Conservation (phyloP, 306 rosid genomes). For the Prinsepia uniflora region DNA sequence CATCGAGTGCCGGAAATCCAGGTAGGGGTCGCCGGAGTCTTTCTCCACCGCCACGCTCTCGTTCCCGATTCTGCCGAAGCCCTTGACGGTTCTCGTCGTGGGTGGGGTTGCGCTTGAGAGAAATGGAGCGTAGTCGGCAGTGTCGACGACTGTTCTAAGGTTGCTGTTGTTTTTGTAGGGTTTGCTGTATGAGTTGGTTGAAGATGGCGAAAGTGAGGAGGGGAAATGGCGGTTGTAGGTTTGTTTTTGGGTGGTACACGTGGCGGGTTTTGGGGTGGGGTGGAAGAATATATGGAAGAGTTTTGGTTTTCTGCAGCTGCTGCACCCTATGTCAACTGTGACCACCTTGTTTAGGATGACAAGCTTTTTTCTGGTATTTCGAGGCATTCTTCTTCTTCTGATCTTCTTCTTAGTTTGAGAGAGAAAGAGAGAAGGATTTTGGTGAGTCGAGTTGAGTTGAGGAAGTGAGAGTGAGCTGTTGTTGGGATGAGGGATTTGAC, state of each 20-base stretch:
- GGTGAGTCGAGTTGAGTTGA: slow-evolving; percentile 14
- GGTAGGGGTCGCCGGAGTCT: slow-evolving; percentile 85
- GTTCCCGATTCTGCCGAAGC: slow-evolving; percentile 61
- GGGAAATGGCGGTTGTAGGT: slow-evolving; percentile 4
- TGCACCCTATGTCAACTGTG: slow-evolving; percentile 58
- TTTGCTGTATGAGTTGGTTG: slow-evolving; percentile 36
- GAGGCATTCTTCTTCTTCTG: slow-evolving; percentile 38
- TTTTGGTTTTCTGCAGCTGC: slow-evolving; percentile 61
- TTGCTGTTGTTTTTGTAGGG: slow-evolving; percentile 32
- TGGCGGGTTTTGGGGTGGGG: slow-evolving; percentile 41
- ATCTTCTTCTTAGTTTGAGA: not conserved
- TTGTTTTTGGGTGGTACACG: slow-evolving; percentile 29
- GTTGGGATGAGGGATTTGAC: slow-evolving; percentile 8
- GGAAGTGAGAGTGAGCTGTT: not conserved
- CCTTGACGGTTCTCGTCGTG: slow-evolving; percentile 29
- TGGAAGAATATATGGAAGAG: slow-evolving; percentile 47
- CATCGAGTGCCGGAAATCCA: slow-evolving; percentile 86
- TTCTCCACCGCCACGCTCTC: slow-evolving; percentile 92
- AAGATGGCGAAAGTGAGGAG: slow-evolving; percentile 27
- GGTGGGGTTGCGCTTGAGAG: slow-evolving; percentile 18
- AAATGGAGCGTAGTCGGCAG: slow-evolving; percentile 25
- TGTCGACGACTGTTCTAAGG: too few species aligned
- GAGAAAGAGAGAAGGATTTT: not conserved
- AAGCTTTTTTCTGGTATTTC: slow-evolving; percentile 40
- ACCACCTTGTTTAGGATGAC: slow-evolving; percentile 37